Conservation (phyloP, 352 stramenopile genomes). For the Pythium plurisporium region DNA sequence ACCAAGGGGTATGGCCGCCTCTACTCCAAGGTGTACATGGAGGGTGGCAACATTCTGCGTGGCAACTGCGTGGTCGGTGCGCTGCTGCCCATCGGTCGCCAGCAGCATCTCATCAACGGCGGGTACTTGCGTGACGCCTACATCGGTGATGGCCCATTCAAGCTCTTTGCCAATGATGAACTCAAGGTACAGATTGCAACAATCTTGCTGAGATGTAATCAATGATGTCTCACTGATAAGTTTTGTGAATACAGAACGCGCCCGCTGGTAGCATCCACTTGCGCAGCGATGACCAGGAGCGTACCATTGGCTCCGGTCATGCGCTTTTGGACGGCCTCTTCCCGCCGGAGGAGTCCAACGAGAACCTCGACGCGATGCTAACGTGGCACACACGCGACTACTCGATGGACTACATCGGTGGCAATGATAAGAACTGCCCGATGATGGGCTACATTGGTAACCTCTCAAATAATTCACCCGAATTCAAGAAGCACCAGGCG, state of each 20-base stretch:
- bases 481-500: constrained; percentile 49
- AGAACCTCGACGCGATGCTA: constrained; percentile 57
- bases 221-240: too few relatives aligned
- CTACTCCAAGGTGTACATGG: constrained; percentile 77
- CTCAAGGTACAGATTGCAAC: too few relatives aligned
- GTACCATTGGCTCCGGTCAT: constrained; percentile 79
- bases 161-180: constrained; percentile 63
- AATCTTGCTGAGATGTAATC: too few relatives aligned
- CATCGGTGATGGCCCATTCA: constrained; percentile 60
- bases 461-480: constrained; percentile 46
- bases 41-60: constrained; percentile 70
- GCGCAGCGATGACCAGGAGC: constrained; percentile 82
- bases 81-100: constrained; percentile 63
- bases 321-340: constrained; percentile 77
- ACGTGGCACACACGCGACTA: constrained; percentile 75
- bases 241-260: background rate
- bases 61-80: constrained; percentile 71
- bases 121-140: constrained; percentile 63
- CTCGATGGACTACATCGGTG: constrained; percentile 73
- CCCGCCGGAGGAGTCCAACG: constrained; percentile 44
- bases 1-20: constrained; percentile 60
- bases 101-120: constrained; percentile 78
- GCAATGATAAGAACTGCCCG: constrained; percentile 75
- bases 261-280: constrained; percentile 53
- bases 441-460: constrained; percentile 70